Conservation (phyloP, 495 filamentous ascomycete genomes). For the Xylaria bambusicola region DNA sequence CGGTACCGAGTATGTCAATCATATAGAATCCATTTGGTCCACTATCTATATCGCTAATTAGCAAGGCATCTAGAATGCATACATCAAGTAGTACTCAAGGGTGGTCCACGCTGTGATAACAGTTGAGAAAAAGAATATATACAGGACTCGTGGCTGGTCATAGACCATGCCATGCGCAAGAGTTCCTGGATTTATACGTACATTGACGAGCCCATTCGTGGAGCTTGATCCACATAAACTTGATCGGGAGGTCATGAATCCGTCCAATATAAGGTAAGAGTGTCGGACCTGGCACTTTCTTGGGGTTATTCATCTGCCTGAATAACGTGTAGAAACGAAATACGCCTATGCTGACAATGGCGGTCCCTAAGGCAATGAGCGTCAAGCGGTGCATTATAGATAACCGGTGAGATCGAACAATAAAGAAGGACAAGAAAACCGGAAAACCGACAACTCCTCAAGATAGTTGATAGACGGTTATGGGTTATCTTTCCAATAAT, state of each 20-base stretch:
- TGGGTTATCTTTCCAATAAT: not conserved
- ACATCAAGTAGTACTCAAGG: too few species aligned
- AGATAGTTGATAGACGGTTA: not conserved
- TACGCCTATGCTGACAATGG: conserved; percentile 24
- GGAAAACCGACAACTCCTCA: not conserved
- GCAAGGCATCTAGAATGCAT: too few species aligned
- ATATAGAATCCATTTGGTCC: conserved; percentile 48
- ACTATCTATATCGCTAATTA: conserved; percentile 30
- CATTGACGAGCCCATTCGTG: conserved; percentile 52
- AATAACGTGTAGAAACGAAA: conserved; percentile 35
- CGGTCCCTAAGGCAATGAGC: conserved; percentile 23
- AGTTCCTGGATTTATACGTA: not conserved
- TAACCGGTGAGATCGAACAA: not conserved
- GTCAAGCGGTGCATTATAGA: conserved; percentile 20
- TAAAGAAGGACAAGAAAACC: not conserved
- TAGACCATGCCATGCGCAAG: too few species aligned
- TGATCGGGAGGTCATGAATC: conserved; percentile 49
- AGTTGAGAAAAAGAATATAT: too few species aligned
- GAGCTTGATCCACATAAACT: conserved; percentile 53
- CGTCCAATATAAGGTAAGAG: conserved; percentile 45
- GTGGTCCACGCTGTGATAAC: too few species aligned
- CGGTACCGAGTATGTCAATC: conserved; percentile 49
- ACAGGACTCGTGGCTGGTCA: too few species aligned
- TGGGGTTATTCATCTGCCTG: conserved; percentile 37
- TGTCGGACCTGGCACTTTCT: conserved; percentile 39